Base-by-base conservation (phyloP, 2,329 filamentous ascomycete genomes). In the Trichoderma sp. region DNA sequence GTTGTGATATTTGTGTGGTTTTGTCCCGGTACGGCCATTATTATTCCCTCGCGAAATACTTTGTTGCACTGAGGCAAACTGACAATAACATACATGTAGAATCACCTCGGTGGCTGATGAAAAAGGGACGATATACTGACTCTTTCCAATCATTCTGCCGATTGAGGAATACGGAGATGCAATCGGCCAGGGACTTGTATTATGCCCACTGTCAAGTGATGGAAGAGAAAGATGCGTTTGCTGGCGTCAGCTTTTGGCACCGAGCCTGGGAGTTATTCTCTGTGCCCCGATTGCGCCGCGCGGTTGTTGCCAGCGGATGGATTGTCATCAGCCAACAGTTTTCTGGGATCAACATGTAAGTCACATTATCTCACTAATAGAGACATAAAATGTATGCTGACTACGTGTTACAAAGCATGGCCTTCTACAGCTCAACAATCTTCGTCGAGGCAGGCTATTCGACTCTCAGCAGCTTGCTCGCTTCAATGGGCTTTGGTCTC, bases 71-170 rank as follows among this genome's bases (percentile, higher is more conserved):
- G 30, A 2, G n/a, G 1, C 4, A 28, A 8, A 1, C 30, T 56
- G 4, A 60, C 58, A 28, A 0, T 34, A 66, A 24, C 65, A 6
- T 68, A 24, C 65, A 6, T 3, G 10, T 13, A 73, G 87, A 90
- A 73, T 90, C 87, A 0, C 88, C 88, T 6, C 83, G 88, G 60
- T 91, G 88, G 88, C 84, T 84, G 56, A 87, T 91, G 77, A 89
- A 89, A 72, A 89, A 89, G 72, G 81, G 82, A 8, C 80, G 81
- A 39, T 85, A 87, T 72, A 72, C 71, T 8, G 79, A 86, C 30
- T 87, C 89, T 2, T 89, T 84, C 74, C 73, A 79, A 21, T 86
- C 86, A 1, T 82, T 91, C 2, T 79, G 82, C 14, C 81, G 81
- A 4, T 81, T 91, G 6, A 84, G 89, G 18, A 88, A 88, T 71